phyloP scores from a whole-genome alignment of 805 yeast genomes.

The Saccharomycopsis sp. region DNA sequence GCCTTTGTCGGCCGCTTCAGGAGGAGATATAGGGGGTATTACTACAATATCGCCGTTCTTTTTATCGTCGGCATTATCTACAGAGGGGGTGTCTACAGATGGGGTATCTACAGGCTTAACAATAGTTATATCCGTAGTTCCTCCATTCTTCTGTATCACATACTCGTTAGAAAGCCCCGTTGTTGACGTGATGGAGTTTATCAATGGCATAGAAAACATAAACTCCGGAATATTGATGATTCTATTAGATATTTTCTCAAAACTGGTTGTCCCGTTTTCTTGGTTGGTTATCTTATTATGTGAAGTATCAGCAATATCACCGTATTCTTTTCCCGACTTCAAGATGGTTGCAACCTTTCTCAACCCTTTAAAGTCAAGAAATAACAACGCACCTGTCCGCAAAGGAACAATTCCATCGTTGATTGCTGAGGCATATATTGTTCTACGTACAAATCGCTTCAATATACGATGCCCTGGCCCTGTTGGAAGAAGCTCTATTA shows the following conservation, averaged over 20 bases:
- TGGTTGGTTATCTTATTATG: background rate
- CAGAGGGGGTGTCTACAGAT: too few relatives aligned
- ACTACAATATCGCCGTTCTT: slow-evolving; percentile 15
- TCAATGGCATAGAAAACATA: background rate
- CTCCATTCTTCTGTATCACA: background rate
- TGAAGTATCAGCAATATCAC: slow-evolving; percentile 1
- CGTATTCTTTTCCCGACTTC: background rate
- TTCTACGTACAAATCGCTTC: slow-evolving; percentile 52
- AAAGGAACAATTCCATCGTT: slow-evolving; percentile 83
- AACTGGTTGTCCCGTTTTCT: background rate
- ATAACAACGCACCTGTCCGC: slow-evolving; percentile 63
- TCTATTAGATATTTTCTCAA: slow-evolving; percentile 6
- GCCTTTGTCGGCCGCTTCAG: slow-evolving; percentile 20
- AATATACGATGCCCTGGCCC: slow-evolving; percentile 60
- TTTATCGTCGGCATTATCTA: background rate
- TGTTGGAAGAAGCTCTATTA: slow-evolving; percentile 55
- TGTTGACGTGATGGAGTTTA: background rate
- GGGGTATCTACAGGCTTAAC: too few relatives aligned
- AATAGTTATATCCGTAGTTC: background rate
- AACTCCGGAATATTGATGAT: slow-evolving; percentile 1
- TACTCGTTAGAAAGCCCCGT: background rate
- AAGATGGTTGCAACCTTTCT: slow-evolving; percentile 25
- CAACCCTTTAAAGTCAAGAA: slow-evolving; percentile 56
- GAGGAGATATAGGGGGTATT: slow-evolving; percentile 18
- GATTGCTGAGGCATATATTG: slow-evolving; percentile 66